Base-by-base conservation (phyloP, 2,329 filamentous ascomycete genomes). In the Cladosporium oxysporum region DNA sequence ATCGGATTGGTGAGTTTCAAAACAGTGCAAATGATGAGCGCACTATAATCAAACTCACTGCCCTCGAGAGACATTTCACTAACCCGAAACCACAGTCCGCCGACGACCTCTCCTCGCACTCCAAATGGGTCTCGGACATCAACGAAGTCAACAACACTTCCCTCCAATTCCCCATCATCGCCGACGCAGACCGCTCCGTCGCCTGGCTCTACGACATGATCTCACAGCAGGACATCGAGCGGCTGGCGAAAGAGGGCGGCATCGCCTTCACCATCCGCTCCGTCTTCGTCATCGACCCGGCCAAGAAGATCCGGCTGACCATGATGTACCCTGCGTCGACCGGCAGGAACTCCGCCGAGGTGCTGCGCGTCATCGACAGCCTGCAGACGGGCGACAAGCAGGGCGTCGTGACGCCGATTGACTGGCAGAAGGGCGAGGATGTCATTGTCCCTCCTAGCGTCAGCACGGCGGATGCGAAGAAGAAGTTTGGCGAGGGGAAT, bases 261-360 rank as follows among this genome's bases (percentile, higher is more conserved):
- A 91, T 94, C 73, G 92, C 93, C 65, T 94, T 96, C 82, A 97
- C 93, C 73, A 96, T 97, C 82, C 92, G 93, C 75, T 92, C 91
- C 73, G 93, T 97, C 77, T 97, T 96, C 85, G 85, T 97, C 82
- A 95, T 97, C 79, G 93, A 97, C 83, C 93, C 93, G 70, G 88
- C 87, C 80, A 97, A 96, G 89, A 94, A 90, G 80, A 95, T 97
- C 82, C 90, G 93, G 74, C 88, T 93, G 78, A 96, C 92, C 79
- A 90, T 97, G 83, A 89, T 91, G 77, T 97, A 97, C 85, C 93
- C 93, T 52, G 93, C 93, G 68, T 93, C 90, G 66, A 96, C 92
- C 55, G 93, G 93, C 41, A 77, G 85, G 55, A 88, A 87, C 73
- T 82, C 83, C 7, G 79, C 80, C 6, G 85, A 87, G 74, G 84